These are phyloP conservation scores for Rehmannia glutinosa DNA, from an alignment of 257 asterid species.

Conservation along the genomic window DNA sequence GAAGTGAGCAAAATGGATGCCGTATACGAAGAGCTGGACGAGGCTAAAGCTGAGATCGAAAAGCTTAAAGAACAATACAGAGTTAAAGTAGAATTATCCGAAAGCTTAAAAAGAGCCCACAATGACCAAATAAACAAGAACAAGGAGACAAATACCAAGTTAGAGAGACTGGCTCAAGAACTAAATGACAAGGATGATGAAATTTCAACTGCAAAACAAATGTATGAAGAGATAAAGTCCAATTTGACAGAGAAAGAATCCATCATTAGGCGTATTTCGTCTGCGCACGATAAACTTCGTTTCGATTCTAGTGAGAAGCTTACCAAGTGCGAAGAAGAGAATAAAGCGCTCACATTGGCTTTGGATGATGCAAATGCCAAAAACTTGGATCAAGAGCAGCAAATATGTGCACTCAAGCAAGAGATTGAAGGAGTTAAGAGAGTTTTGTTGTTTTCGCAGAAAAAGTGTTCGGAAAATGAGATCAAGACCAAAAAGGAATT, in stretches of 20 bases:
- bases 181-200: conserved; percentile 48
- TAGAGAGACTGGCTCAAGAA: conserved; percentile 50
- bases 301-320: conserved; percentile 48
- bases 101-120: conserved; percentile 58
- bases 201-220: conserved; percentile 29
- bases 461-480: conserved; percentile 33
- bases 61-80: conserved; percentile 49
- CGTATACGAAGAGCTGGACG: conserved; percentile 70
- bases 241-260: conserved; percentile 55
- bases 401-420: conserved; percentile 40
- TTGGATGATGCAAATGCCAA: conserved; percentile 65
- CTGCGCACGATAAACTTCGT: conserved; percentile 59
- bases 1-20: conserved; percentile 47
- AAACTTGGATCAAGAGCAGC: conserved; percentile 46
- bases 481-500: conserved; percentile 29
- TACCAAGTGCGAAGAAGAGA: conserved; percentile 53
- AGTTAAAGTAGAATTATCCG: conserved; percentile 50
- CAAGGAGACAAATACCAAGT: conserved; percentile 52
- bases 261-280: conserved; percentile 44
- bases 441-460: conserved; percentile 30
- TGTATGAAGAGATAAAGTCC: conserved; percentile 43
- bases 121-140: conserved; percentile 49
- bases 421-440: conserved; percentile 59
- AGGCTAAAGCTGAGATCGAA: conserved; percentile 61
- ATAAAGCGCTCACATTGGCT: conserved; percentile 45